Evolutionary conservation across 2,329 filamentous ascomycete species (phyloP), one percentile per base, ranked within the genome.

Genomic region (Pseudovirgaria hyperparasitica): DNA sequence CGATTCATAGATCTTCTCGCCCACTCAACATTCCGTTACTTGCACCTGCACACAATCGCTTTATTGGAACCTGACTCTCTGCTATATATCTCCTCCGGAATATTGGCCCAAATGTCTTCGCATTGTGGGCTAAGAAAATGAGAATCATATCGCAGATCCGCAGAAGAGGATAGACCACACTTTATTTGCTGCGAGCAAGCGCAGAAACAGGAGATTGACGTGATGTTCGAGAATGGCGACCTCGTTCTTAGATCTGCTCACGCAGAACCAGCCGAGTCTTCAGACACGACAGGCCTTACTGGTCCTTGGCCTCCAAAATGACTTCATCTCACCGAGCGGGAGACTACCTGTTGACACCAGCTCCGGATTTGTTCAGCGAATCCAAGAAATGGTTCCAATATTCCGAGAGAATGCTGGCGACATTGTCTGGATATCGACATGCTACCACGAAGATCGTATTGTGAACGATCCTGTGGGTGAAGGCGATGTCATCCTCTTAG

Each of bases 261-360:
- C 55, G 19, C 54, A 61, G 34, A 57, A 59, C 26, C 54, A 51
- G 27, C 66, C 68, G 10, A 57, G 57, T 28, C 61, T 76, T 33
- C 56, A 68, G 35, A 73, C 70, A 14, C 58, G 67, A 30, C 70
- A 72, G 55, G 87, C 82, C 1, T 64, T 98, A 22, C 62, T 96
- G 12, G 60, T 92, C 11, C 66, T 94, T 37, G 87, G 93, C 44
- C 70, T 92, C 19, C 90, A 96, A 47, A 84, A 92, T 42, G 87
- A 94, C 50, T 93, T 96, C 44, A 58, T 92, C 31, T 65, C 72
- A 5, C 57, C 70, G 2, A 65, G 72, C 26, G 79, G 81, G 29
- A 69, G 73, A 15, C 55, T 94, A 12, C 67, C 73, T 9, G 70
- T 86, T 26, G 60, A 60, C 19, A 65, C 71, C 22, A 72, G 74